Base-by-base conservation (phyloP, 371 early-diverging fungal species). In the Rozella allomycis region DNA sequence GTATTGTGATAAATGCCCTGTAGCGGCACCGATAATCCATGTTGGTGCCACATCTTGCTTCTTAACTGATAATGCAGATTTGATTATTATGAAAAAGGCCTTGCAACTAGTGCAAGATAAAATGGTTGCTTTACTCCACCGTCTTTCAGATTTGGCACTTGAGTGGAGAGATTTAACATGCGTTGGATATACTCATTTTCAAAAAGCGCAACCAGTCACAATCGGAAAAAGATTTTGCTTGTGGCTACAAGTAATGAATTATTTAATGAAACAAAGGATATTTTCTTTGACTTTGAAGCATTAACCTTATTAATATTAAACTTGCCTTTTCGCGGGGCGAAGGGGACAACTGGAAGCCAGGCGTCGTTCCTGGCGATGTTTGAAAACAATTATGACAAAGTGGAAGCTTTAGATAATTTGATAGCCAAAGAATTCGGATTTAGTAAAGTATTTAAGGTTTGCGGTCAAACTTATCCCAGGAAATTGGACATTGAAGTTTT, bases 341-440 rank as follows among this genome's bases (percentile, higher is more conserved):
- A 94, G 68, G 96, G 96, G 26, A 94, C 96, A 26, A 94, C 96
- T 0, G 96, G 96, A 39, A 94, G 93, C 18, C 96, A 94, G 60
- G 96, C 82, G 23, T 86, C 87, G 8, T 94, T 94, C 60, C 55
- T 94, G 59, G 62, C 86, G 9, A 66, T 94, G 31, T 94, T 94
- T 42, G 67, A 86, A 35, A 86, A 88, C 13, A 77, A 91, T 47
- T 84, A 87, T 35, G 78, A 67, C 23, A 90, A 93, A 60, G 56
- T 86, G 13, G 85, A 90, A 51, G 52, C 62, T 40, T 58, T 94
- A 34, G 96, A 94, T 42, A 59, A 64, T 42, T 60, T 78, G 20
- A 88, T 94, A 8, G 74, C 87, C 20, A 74, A 85, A 46, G 57
- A 84, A 34, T 66, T 74, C 31, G 91, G 86, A 10, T 94, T 94